Conservation (phyloP, 2,329 filamentous ascomycete genomes). For the Trichoderma sp. region DNA sequence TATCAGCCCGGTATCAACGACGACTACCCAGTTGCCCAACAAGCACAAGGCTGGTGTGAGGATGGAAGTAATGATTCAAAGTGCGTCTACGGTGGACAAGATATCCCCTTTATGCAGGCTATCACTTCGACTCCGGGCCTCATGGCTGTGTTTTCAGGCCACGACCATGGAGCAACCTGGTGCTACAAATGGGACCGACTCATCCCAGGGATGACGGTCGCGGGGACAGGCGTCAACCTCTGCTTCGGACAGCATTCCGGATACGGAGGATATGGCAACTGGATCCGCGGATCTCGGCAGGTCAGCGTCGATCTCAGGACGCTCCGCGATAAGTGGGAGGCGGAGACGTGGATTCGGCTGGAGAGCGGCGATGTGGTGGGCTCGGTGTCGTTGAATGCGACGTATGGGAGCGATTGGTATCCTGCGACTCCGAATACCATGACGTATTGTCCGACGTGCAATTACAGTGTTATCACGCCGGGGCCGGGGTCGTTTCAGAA, state of each 20-base stretch:
- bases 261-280: conserved; percentile 66
- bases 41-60: conserved; percentile 43
- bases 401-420: conserved; percentile 57
- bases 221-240: conserved; percentile 45
- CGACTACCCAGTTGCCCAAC: conserved; percentile 41
- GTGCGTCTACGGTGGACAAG: conserved; percentile 48
- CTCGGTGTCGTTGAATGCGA: conserved; percentile 54
- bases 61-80: conserved; percentile 37
- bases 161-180: conserved; percentile 64
- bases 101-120: conserved; percentile 61
- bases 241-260: conserved; percentile 65
- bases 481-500: conserved; percentile 15
- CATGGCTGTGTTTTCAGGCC: conserved; percentile 59
- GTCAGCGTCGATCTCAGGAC: conserved; percentile 45
- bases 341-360: conserved; percentile 60
- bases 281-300: conserved; percentile 59
- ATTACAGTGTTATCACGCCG: conserved; percentile 20
- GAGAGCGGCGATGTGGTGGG: conserved; percentile 54
- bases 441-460: conserved; percentile 29
- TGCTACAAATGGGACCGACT: conserved; percentile 48
- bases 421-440: conserved; percentile 39
- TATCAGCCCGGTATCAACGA: conserved; percentile 45
- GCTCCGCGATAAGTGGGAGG: conserved; percentile 34
- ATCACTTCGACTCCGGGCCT: conserved; percentile 53
- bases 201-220: conserved; percentile 33